Conservation (phyloP, 1,284 basidiomycete genomes). For the Fistulina hepatica region DNA sequence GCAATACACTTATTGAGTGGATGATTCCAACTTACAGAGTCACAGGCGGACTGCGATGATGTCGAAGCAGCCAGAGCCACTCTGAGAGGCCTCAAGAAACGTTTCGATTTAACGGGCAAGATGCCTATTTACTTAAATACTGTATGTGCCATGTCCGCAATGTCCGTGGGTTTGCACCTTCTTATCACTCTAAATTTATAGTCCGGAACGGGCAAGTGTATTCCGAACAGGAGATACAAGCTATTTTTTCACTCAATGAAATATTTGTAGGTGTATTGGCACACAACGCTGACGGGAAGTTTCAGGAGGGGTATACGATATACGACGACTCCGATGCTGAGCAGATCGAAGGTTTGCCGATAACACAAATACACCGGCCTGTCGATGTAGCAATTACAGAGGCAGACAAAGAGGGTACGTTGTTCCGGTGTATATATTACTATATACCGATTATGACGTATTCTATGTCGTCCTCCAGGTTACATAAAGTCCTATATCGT, state of each 20-base stretch:
- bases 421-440: constrained; percentile 24
- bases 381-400: constrained; percentile 28
- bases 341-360: constrained; percentile 26
- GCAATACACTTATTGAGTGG: neutral
- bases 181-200: constrained; percentile 8
- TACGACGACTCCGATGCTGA: constrained; percentile 29
- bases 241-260: too few species aligned
- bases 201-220: constrained; percentile 26
- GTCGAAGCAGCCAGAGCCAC: constrained; percentile 27
- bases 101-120: constrained; percentile 24
- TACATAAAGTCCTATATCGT: constrained; percentile 24
- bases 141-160: constrained; percentile 21
- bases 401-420: constrained; percentile 27
- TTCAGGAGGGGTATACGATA: constrained; percentile 21
- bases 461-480: constrained; percentile 13
- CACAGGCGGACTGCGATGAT: constrained; percentile 34
- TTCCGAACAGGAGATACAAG: constrained; percentile 13
- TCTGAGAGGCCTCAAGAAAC: constrained; percentile 30
- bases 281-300: constrained; percentile 24
- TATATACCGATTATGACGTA: neutral
- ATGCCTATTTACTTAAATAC: constrained; percentile 37
- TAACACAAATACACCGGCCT: constrained; percentile 25
- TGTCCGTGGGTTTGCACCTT: neutral
- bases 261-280: too few species aligned
- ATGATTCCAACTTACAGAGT: neutral